Evolutionary conservation across 2,329 filamentous ascomycete species (phyloP).

Genomic region (Curvularia lunata): DNA sequence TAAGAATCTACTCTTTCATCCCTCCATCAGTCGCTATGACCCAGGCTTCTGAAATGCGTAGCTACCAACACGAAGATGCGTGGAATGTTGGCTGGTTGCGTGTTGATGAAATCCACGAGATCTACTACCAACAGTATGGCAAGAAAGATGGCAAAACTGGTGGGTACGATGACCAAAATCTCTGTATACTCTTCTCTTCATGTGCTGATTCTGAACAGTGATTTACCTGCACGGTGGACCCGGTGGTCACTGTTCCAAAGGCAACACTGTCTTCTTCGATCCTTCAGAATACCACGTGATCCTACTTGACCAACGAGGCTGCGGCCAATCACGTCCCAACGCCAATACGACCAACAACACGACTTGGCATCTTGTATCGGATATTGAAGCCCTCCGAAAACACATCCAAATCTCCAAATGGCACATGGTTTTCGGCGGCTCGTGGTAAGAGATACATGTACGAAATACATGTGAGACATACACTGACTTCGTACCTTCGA

Average conservation of each 20-base stretch:
- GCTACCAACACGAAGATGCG: constrained; percentile 44
- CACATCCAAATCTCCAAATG: constrained; percentile 54
- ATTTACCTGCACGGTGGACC: constrained; percentile 57
- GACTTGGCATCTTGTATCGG: constrained; percentile 53
- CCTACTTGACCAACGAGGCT: constrained; percentile 57
- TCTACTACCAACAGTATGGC: constrained; percentile 52
- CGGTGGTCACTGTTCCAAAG: constrained; percentile 46
- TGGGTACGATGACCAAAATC: constrained; percentile 16
- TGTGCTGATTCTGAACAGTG: constrained; percentile 26
- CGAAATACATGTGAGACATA: too few species aligned
- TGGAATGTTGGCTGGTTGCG: constrained; percentile 44
- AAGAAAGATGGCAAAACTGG: constrained; percentile 49
- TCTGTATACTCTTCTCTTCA: not conserved
- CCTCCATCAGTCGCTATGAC: constrained; percentile 14
- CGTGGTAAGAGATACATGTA: too few species aligned
- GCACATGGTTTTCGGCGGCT: constrained; percentile 56
- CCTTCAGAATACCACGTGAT: constrained; percentile 54
- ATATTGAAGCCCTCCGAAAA: constrained; percentile 54
- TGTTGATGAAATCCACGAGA: constrained; percentile 45
- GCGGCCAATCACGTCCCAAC: constrained; percentile 53
- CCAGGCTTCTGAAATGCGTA: constrained; percentile 22
- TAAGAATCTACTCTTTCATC: not conserved
- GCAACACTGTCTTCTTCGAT: constrained; percentile 53
- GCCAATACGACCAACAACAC: constrained; percentile 54
- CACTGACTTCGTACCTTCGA: too few species aligned